Evolutionary conservation across 192 early-diverging fungal genomes (phyloP).

Genomic region (Backusella macrospora): DNA sequence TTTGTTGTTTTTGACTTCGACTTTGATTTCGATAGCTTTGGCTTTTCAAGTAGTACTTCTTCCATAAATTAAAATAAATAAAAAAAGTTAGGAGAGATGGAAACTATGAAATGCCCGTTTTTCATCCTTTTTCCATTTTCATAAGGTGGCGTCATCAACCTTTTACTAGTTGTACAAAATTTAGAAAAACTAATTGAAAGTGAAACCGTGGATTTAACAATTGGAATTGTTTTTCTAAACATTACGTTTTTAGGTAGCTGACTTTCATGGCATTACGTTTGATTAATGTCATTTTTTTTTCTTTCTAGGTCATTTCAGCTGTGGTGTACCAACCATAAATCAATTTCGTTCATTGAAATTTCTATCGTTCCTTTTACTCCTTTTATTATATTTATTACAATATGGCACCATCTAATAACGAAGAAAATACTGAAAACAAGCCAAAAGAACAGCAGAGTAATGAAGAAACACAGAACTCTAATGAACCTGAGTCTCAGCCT

Average conservation of each 20-base stretch:
- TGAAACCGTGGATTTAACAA: neutral
- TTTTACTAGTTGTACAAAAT: neutral
- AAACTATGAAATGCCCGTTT: neutral
- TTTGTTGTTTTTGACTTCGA: neutral
- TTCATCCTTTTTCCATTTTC: neutral
- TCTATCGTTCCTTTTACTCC: neutral
- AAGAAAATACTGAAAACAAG: neutral
- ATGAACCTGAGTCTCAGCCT: neutral
- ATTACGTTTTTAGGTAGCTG: neutral
- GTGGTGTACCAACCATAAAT: neutral
- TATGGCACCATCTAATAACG: neutral
- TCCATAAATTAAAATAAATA: slow-evolving; percentile 8
- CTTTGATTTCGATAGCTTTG: neutral
- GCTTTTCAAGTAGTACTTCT: neutral
- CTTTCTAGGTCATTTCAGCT: neutral
- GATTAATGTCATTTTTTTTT: slow-evolving; percentile 8
- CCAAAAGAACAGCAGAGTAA: too few species aligned
- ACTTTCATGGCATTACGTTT: slow-evolving; percentile 14
- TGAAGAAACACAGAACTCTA: neutral
- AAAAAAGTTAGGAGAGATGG: neutral
- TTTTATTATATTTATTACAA: slow-evolving; percentile 9
- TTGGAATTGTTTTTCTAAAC: neutral
- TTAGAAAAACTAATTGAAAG: slow-evolving; percentile 2
- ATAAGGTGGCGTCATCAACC: neutral
- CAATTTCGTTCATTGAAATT: neutral